These are phyloP conservation scores for Eucalyptus regnans DNA, from an alignment of 345 rosid genomes.

Conservation along the genomic window DNA sequence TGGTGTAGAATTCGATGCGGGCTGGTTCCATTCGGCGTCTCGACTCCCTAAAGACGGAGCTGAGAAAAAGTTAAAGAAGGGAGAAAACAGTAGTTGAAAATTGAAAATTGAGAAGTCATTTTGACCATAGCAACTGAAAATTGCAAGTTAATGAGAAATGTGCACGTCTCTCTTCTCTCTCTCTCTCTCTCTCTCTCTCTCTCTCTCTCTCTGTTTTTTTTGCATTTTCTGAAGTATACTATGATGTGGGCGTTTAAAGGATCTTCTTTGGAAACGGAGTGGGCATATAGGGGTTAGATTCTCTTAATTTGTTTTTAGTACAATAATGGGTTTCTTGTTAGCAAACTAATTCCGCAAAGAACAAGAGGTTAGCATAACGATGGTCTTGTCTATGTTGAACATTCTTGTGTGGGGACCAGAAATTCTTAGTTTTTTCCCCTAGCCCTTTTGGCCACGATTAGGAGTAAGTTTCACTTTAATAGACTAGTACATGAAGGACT, in stretches of 20 bases:
- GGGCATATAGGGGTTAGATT: background rate
- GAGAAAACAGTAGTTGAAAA: background rate
- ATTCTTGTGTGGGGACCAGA: background rate
- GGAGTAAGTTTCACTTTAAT: background rate
- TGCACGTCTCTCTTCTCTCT: background rate
- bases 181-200: too few relatives aligned
- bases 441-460: background rate
- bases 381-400: background rate
- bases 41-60: background rate
- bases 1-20: conserved; percentile 26
- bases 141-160: background rate
- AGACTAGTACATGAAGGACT: background rate
- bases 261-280: background rate
- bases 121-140: background rate
- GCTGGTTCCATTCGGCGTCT: conserved; percentile 33
- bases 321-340: background rate
- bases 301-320: background rate
- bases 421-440: background rate
- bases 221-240: too few relatives aligned
- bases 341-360: background rate
- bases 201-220: too few relatives aligned
- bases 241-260: background rate
- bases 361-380: background rate
- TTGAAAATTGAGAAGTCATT: background rate
- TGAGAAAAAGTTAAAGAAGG: background rate